Percentiles rank a stretch among this genome's conserved stretches.
Evolutionary conservation across 2,329 filamentous ascomycete genomes (phyloP).

Genomic region (Cadophora malorum): DNA sequence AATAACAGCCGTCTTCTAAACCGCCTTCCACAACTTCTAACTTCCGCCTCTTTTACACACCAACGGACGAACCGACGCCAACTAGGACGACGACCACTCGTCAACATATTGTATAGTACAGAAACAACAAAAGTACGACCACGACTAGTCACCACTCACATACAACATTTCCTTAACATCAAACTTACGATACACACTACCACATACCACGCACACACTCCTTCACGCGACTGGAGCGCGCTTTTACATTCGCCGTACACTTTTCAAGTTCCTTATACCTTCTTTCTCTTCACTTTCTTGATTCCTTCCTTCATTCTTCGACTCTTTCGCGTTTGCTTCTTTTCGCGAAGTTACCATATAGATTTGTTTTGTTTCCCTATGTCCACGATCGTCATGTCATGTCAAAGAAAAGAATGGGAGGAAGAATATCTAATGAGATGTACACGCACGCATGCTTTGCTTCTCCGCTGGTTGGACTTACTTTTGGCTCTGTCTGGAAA

Average conservation of each 20-base stretch:
- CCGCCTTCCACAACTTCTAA: constrained; percentile 31
- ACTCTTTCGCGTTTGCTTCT: not conserved
- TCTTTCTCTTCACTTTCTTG: not conserved
- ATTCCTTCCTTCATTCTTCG: not conserved
- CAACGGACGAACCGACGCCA: constrained; percentile 20
- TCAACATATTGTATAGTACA: constrained; percentile 23
- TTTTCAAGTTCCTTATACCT: not conserved
- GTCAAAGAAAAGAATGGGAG: constrained; percentile 7
- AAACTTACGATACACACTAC: constrained; percentile 22
- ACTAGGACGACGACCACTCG: constrained; percentile 28
- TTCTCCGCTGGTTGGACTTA: constrained; percentile 32
- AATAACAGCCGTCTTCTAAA: constrained; percentile 34
- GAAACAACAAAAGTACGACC: constrained; percentile 3
- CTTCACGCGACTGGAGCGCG: constrained; percentile 38
- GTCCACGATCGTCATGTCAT: constrained; percentile 21
- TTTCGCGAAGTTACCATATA: constrained; percentile 15
- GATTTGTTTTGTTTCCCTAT: constrained; percentile 16
- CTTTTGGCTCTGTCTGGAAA: constrained; percentile 10
- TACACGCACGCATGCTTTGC: constrained; percentile 6
- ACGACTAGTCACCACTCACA: constrained; percentile 16
- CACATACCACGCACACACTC: constrained; percentile 20
- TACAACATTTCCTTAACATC: constrained; percentile 9
- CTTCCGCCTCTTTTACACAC: not conserved
- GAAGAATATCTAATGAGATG: not conserved
- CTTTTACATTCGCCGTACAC: constrained; percentile 24